Evolutionary conservation across 108 stramenopile genomes (phyloP), one percentile per base, ranked within the genome.

Genomic region (Nitzschia sp.): DNA sequence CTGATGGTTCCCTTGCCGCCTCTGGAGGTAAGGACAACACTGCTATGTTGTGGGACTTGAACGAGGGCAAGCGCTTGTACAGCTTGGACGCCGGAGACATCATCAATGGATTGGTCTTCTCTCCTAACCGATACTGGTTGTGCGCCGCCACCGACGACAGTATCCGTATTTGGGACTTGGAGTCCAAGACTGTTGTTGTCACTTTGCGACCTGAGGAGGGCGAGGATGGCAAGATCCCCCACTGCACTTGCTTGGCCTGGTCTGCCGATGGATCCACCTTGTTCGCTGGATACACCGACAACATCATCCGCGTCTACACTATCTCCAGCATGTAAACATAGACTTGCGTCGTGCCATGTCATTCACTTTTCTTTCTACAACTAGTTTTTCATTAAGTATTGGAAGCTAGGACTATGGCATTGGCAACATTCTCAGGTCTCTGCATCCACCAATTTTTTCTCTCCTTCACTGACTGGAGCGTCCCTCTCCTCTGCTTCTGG

Each of bases 81-180:
- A 80, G 83, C 61, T 84, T 99, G 61, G 98, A 98, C 75, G 98
- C 99, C 40, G 97, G 95, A 43, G 95, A 97, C 73, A 95, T 97
- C 81, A 99, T 99, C 87, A 89, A 99, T 89, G 86, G 92, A 29
- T 88, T 99, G 34, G 95, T 97, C 73, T 99, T 99, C 83, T 96
- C 94, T 57, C 99, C 99, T 75, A 98, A 97, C 92, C 92, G 98
- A 60, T 99, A 98, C 94, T 99, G 99, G 99, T 84, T 99, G 75
- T 98, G 97, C 77, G 99, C 99, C 42, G 99, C 98, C 65, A 99
- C 99, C 51, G 92, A 93, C 51, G 86, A 93, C 37, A 82, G 85
- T 84, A 97, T 99, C 96, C 98, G 97, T 90, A 99, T 99, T 76
- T 99, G 98, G 98, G 99, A 99, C 72, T 81, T 99, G 73, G 99